Conservation (phyloP, 2,329 filamentous ascomycete genomes). For the Ascochyta lentis region DNA sequence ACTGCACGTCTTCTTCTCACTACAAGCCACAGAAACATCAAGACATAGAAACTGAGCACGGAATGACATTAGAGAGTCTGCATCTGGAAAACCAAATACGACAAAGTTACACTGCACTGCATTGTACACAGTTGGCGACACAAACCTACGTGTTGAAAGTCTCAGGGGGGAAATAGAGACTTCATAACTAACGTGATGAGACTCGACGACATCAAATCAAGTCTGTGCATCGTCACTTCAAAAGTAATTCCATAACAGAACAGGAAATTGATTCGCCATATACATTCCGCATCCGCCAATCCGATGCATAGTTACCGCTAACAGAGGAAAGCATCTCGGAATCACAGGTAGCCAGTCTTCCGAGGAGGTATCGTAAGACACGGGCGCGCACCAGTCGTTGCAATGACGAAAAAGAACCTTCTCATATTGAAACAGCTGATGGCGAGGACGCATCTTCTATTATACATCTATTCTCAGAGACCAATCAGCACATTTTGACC, state of each 20-base stretch:
- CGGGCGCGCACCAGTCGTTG: slow-evolving; percentile 16
- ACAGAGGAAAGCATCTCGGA: slow-evolving; percentile 33
- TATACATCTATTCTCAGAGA: slow-evolving; percentile 49
- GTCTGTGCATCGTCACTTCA: neutral
- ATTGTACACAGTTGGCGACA: no score
- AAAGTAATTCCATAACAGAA: slow-evolving; percentile 12
- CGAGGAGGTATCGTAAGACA: slow-evolving; percentile 23
- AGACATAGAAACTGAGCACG: no score
- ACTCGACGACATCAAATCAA: no score
- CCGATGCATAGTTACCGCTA: slow-evolving; percentile 35
- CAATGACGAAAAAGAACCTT: slow-evolving; percentile 40
- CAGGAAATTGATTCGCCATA: slow-evolving; percentile 35
- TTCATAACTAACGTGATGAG: no score
- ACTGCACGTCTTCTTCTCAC: no score
- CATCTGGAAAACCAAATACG: no score
- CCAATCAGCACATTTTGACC: slow-evolving; percentile 50
- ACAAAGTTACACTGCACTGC: no score
- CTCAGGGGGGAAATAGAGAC: no score
- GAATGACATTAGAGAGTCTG: no score
- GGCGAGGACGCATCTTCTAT: slow-evolving; percentile 50
- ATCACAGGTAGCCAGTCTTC: slow-evolving; percentile 21
- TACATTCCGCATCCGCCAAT: slow-evolving; percentile 32
- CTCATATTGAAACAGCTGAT: slow-evolving; percentile 51
- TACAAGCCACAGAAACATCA: no score
- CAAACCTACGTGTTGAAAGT: no score